A percentile compares a stretch with the other conserved stretches of the same genome.
These are phyloP conservation scores for Cyclostephanos tholiformis DNA, from an alignment of 108 stramenopile species.

Conservation along the genomic window DNA sequence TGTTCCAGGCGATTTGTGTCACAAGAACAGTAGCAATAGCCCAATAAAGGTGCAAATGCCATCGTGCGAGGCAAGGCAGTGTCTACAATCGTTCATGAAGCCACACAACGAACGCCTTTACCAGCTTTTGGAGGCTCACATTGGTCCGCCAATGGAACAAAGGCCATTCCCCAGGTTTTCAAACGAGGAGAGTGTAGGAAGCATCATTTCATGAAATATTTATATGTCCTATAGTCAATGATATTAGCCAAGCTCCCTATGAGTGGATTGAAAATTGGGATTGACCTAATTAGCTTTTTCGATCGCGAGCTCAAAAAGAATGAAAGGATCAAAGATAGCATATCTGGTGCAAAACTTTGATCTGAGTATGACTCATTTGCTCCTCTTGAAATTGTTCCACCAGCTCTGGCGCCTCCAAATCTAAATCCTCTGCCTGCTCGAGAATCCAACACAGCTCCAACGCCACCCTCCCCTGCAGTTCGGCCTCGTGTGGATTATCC, in stretches of 20 bases:
- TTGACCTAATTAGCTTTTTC: not conserved
- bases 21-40: not conserved
- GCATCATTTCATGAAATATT: not conserved
- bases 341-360: constrained; percentile 88
- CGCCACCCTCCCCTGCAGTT: constrained; percentile 77
- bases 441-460: constrained; percentile 86
- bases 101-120: constrained; percentile 22
- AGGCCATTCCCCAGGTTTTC: constrained; percentile 7
- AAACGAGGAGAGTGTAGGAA: not conserved
- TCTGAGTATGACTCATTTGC: constrained; percentile 80
- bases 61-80: not conserved
- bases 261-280: not conserved
- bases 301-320: not conserved
- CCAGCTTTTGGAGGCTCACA: constrained; percentile 8
- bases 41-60: not conserved
- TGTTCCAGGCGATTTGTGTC: not conserved
- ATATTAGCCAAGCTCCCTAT: too few species aligned
- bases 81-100: constrained; percentile 6
- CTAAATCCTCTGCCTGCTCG: constrained; percentile 74
- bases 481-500: constrained; percentile 92
- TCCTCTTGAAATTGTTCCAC: constrained; percentile 84
- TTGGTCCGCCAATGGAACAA: constrained; percentile 33
- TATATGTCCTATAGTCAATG: not conserved
- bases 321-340: constrained; percentile 71
- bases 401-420: constrained; percentile 73